Conservation (phyloP, 1,139 yeast species). For the Magnusiomyces sp. region DNA sequence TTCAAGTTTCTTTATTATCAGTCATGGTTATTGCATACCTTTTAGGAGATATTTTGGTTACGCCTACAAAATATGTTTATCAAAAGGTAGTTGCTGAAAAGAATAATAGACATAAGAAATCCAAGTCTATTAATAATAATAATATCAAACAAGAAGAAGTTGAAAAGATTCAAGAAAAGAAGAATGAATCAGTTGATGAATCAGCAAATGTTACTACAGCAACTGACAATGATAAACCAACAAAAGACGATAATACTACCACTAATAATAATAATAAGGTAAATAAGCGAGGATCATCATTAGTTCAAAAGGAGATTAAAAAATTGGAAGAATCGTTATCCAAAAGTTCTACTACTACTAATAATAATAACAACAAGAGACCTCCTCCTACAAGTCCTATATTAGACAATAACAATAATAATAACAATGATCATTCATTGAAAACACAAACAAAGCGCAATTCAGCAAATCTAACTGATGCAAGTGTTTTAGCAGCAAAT, state of each 20-base stretch:
- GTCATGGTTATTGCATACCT: conserved; percentile 25
- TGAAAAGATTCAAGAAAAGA: neutral
- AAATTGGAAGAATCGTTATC: neutral
- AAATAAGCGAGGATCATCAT: neutral
- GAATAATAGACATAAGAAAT: neutral
- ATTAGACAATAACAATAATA: neutral
- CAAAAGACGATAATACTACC: neutral
- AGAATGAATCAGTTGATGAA: neutral
- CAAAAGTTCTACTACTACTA: neutral
- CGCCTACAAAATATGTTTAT: conserved; percentile 14
- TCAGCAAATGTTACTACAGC: neutral
- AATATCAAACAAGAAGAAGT: neutral
- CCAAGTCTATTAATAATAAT: neutral
- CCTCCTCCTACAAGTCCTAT: neutral
- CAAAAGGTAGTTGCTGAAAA: neutral
- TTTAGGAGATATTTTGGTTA: conserved; percentile 22
- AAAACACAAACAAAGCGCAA: neutral
- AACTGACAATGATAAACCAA: neutral
- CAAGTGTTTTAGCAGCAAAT: neutral
- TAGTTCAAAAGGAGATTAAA: neutral
- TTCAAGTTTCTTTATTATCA: conserved; percentile 24
- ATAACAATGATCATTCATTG: neutral
- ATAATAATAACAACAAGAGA: neutral
- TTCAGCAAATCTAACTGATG: neutral
- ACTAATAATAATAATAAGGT: neutral